Evolutionary conservation across 495 filamentous ascomycete species (phyloP).

Genomic region (Penicillium crystallinum): DNA sequence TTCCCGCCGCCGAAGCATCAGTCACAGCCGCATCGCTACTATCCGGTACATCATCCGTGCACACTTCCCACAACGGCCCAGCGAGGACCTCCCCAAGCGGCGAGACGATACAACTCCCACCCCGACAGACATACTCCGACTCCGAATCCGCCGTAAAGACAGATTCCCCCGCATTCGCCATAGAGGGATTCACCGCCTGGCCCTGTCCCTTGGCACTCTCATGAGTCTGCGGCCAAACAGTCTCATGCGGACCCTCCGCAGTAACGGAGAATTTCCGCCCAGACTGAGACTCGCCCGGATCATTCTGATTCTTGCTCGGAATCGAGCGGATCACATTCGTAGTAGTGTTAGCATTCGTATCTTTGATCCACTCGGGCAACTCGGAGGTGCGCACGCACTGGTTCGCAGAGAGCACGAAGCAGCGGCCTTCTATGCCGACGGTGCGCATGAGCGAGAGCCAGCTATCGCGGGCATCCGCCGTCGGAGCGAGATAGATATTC

Average conservation of each 20-base stretch:
- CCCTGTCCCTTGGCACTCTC: background rate
- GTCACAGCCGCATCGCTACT: conserved; percentile 8
- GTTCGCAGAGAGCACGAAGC: conserved; percentile 83
- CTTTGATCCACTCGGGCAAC: conserved; percentile 51
- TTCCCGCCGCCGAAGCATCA: background rate
- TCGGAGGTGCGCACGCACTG: conserved; percentile 64
- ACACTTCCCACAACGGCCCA: conserved; percentile 78
- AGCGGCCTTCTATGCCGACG: conserved; percentile 71
- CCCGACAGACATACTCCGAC: conserved; percentile 33
- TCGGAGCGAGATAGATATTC: conserved; percentile 88
- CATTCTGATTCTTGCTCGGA: background rate
- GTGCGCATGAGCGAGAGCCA: conserved; percentile 84
- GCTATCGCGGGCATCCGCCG: conserved; percentile 77
- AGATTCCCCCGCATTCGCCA: background rate
- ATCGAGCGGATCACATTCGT: too few species aligned
- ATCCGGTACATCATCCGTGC: conserved; percentile 45
- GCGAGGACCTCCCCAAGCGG: conserved; percentile 72
- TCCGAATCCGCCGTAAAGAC: background rate
- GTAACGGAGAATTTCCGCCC: conserved; percentile 30
- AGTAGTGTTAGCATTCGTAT: background rate
- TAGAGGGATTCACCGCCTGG: background rate
- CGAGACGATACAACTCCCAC: conserved; percentile 77
- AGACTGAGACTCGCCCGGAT: conserved; percentile 3
- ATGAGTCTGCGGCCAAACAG: conserved; percentile 39
- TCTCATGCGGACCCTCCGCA: conserved; percentile 50